Evolutionary conservation across 176 grass and related monocot genomes (phyloP), one percentile per base, ranked within the genome.

Genomic region (Neostapfia colusana): DNA sequence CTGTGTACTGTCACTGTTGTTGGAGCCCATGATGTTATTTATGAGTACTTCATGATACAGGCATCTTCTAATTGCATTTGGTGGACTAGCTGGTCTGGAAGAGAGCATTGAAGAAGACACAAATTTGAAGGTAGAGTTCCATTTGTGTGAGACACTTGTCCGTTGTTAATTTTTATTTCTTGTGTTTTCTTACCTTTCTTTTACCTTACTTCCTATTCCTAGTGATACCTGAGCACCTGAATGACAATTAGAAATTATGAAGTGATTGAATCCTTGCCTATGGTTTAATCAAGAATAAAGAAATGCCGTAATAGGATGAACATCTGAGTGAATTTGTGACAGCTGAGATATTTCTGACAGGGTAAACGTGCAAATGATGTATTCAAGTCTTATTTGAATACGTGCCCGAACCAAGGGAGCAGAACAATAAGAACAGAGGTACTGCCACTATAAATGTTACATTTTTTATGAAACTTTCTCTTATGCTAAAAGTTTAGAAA

Each of bases 341-440:
- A 36, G 34, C 38, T 55, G 63, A 61, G 58, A 21, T 2, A 20
- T 45, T 73, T 75, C 62, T 79, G 58, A 18, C 73, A 94, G 95
- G 91, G 91, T 41, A 95, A 90, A 83, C 28, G 36, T 21, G 80
- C 82, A 61, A 81, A 68, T 48, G 95, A 92, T 79, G 73, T 98
- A 58, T 98, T 98, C 62, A 26, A 59, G 53, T 88, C 83, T 65
- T 98, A 98, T 86, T 81, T 98, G 58, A 98, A 98, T 84, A 98
- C 85, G 9, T 98, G 95, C 50, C 95, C 95, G 21, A 83, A 86
- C 75, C 95, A 98, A 84, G 95, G 95, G 79, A 95, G 95, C 73
- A 92, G 95, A 92, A 98, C 95, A 25, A 98, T 98, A 81, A 94
- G 95, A 83, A 98, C 95, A 50, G 95, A 98, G 95, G 95, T 98